Evolutionary conservation across 2,329 filamentous ascomycete genomes (phyloP).

Genomic region (Diplodia intermedia): DNA sequence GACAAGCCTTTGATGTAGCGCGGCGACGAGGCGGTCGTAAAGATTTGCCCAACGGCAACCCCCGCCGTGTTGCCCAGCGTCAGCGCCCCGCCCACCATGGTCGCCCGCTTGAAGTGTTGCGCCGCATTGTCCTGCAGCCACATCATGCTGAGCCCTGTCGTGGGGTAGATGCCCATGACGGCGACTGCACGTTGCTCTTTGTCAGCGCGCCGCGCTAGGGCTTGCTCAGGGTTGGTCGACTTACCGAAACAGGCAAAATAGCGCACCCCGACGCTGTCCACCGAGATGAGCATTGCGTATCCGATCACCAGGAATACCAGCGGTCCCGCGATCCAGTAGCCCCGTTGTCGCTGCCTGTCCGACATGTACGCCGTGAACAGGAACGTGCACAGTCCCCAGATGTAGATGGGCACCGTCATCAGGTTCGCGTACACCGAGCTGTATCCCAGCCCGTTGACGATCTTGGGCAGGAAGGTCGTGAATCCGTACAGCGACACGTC

Average conservation of each 20-base stretch:
- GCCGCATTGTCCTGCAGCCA: conserved; percentile 32
- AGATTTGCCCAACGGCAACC: conserved; percentile 32
- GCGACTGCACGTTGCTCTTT: conserved; percentile 4
- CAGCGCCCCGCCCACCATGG: conserved; percentile 32
- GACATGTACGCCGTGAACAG: conserved; percentile 31
- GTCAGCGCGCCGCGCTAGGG: conserved; percentile 1
- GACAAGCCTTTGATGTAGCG: conserved; percentile 32
- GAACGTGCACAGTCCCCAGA: conserved; percentile 21
- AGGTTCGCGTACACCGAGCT: conserved; percentile 65
- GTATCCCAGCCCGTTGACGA: conserved; percentile 70
- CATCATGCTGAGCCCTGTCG: conserved; percentile 32
- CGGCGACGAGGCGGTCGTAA: conserved; percentile 23
- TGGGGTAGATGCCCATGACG: conserved; percentile 30
- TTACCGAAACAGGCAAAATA: conserved; percentile 34
- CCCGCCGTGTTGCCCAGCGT: conserved; percentile 31
- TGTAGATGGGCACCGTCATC: conserved; percentile 55
- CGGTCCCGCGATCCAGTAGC: conserved; percentile 29
- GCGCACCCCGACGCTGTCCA: conserved; percentile 25
- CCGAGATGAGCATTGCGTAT: conserved; percentile 31
- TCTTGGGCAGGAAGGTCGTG: conserved; percentile 60
- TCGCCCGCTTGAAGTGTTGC: conserved; percentile 31
- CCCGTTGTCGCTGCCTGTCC: not conserved
- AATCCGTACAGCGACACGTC: conserved; percentile 54
- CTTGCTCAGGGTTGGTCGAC: not conserved
- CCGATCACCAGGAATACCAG: conserved; percentile 28